Conservation (phyloP, 768 basidiomycete species). For the Suillus subalutaceus region DNA sequence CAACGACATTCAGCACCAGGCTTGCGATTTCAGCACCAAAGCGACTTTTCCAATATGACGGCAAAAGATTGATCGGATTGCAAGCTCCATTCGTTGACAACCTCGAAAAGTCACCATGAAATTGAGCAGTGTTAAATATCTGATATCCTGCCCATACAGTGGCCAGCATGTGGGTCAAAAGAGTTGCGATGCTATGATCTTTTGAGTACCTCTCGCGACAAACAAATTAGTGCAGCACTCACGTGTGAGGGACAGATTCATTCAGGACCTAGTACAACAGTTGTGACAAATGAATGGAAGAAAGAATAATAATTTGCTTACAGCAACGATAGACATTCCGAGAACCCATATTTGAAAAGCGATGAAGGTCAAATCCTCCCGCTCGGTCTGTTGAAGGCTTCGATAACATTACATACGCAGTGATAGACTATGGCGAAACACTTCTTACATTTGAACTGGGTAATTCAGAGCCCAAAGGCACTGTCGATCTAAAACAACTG, state of each 20-base stretch:
- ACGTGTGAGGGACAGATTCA: conserved; percentile 81
- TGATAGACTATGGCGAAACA: neutral
- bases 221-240: conserved; percentile 8
- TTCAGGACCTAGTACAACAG: conserved; percentile 45
- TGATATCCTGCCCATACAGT: conserved; percentile 77
- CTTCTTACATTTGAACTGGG: conserved; percentile 66
- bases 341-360: conserved; percentile 81
- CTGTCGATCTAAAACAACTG: conserved; percentile 41
- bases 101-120: conserved; percentile 56
- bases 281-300: conserved; percentile 6
- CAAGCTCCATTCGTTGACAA: conserved; percentile 71
- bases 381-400: conserved; percentile 71
- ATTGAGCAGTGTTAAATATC: conserved; percentile 58
- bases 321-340: conserved; percentile 74
- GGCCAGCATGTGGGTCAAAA: conserved; percentile 72
- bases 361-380: conserved; percentile 79
- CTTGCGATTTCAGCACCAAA: conserved; percentile 63
- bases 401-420: conserved; percentile 4
- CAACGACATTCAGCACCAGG: conserved; percentile 61
- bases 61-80: conserved; percentile 52
- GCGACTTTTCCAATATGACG: conserved; percentile 66
- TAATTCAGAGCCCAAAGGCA: conserved; percentile 70
- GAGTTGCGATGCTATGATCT: conserved; percentile 54
- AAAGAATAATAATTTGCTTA: conserved; percentile 27
- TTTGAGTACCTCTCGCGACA: neutral